These are phyloP conservation scores for Pseudotsuga menziesii DNA, from an alignment of 75 land plant species.

Conservation along the genomic window DNA sequence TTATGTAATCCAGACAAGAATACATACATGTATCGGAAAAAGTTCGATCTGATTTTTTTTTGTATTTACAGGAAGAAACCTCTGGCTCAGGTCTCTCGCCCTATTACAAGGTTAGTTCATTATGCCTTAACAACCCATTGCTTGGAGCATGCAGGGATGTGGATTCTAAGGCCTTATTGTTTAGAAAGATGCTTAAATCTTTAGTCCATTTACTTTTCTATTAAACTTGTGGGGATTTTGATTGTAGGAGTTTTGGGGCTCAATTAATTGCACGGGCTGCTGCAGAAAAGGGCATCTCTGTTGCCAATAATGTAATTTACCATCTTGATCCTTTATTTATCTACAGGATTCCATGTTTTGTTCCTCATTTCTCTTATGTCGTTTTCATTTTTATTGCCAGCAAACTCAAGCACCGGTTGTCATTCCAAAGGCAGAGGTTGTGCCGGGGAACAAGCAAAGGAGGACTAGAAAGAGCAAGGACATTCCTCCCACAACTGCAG, in stretches of 20 bases:
- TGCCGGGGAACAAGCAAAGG: not conserved
- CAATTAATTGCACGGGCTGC: constrained; percentile 50
- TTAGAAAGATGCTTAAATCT: too few relatives aligned
- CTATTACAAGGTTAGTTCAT: constrained; percentile 47
- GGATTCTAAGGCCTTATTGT: too few relatives aligned
- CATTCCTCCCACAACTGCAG: not conserved
- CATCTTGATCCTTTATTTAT: not conserved
- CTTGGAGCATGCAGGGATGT: not conserved
- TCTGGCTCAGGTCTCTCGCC: constrained; percentile 22
- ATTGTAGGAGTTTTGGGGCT: constrained; percentile 55
- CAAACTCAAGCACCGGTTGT: not conserved
- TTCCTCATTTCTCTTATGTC: not conserved
- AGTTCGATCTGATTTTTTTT: not conserved
- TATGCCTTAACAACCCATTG: not conserved
- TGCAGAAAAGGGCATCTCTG: constrained; percentile 11
- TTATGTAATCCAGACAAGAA: not conserved
- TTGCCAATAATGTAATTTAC: not conserved
- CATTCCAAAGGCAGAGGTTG: too few relatives aligned
- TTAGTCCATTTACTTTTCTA: not conserved
- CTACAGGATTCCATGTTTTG: not conserved
- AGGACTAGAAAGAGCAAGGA: constrained; percentile 1
- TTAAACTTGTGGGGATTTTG: not conserved
- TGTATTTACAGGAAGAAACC: constrained; percentile 17
- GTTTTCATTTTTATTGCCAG: not conserved
- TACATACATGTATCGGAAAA: not conserved